Conservation (phyloP, 2,329 filamentous ascomycete species). For the Aureobasidium sp. region DNA sequence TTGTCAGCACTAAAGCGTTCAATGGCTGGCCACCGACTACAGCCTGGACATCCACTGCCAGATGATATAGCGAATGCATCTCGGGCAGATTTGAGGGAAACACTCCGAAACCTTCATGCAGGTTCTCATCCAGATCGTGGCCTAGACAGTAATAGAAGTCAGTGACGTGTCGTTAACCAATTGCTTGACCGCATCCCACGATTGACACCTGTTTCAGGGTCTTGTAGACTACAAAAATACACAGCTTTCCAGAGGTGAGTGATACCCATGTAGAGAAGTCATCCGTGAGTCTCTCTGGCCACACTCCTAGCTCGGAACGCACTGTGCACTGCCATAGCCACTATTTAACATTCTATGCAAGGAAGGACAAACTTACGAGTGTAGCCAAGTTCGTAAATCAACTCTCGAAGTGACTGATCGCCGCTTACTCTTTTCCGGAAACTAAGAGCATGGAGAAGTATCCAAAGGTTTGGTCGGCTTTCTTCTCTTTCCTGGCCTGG, state of each 20-base stretch:
- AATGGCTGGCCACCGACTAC: constrained; percentile 2
- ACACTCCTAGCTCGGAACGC: no score
- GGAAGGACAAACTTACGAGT: not conserved
- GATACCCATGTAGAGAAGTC: no score
- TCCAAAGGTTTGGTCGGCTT: not conserved
- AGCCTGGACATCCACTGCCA: not conserved
- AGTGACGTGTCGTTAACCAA: not conserved
- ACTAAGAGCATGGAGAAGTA: not conserved
- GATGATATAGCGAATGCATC: not conserved
- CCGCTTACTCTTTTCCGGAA: not conserved
- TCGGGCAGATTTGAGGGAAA: constrained; percentile 4
- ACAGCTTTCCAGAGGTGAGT: no score
- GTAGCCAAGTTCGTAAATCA: not conserved
- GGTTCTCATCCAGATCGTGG: not conserved
- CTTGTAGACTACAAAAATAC: no score
- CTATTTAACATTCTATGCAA: not conserved
- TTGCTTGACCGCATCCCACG: no score
- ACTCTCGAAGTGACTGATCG: not conserved
- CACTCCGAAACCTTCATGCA: not conserved
- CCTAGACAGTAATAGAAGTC: not conserved
- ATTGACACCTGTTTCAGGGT: no score
- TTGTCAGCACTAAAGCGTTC: not conserved
- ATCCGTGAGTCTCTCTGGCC: no score
- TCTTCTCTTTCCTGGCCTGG: not conserved
- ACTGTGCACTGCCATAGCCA: not conserved